Percentiles rank a stretch among this genome's conserved stretches.
These are phyloP conservation scores for Lactarius hatsudake DNA, from an alignment of 768 basidiomycete species.

Conservation along the genomic window DNA sequence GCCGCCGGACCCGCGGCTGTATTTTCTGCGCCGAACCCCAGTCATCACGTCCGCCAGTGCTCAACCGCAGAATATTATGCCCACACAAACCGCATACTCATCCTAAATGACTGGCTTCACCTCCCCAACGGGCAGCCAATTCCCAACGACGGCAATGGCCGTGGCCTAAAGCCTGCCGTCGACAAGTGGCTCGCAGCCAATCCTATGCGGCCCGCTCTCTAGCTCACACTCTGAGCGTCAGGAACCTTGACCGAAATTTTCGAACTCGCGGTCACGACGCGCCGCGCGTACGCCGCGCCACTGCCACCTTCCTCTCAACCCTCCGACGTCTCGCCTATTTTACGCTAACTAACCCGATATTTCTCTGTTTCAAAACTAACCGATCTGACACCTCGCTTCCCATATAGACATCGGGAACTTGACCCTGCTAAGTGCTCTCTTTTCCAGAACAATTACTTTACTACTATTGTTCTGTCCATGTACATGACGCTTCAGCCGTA, in stretches of 20 bases:
- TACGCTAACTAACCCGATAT: background rate
- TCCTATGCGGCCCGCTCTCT: background rate
- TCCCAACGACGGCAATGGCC: background rate
- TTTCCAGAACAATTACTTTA: background rate
- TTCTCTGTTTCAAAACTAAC: background rate
- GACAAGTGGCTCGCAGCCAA: background rate
- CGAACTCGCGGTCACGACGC: background rate
- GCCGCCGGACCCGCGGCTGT: background rate
- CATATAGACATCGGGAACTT: background rate
- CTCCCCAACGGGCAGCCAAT: background rate
- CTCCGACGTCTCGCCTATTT: background rate
- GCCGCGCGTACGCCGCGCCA: background rate
- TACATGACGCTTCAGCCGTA: background rate
- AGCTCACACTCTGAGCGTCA: background rate
- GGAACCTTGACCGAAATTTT: background rate
- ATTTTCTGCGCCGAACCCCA: background rate
- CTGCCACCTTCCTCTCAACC: background rate
- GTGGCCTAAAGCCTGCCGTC: background rate
- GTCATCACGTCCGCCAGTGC: background rate
- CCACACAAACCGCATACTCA: background rate
- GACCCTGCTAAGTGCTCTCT: background rate
- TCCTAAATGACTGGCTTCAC: background rate
- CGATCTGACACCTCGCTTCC: background rate
- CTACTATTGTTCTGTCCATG: background rate
- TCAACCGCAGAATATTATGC: background rate